Percentiles rank a stretch among this genome's conserved stretches.
Conservation (phyloP, 768 basidiomycete species). For the Postia placenta region DNA sequence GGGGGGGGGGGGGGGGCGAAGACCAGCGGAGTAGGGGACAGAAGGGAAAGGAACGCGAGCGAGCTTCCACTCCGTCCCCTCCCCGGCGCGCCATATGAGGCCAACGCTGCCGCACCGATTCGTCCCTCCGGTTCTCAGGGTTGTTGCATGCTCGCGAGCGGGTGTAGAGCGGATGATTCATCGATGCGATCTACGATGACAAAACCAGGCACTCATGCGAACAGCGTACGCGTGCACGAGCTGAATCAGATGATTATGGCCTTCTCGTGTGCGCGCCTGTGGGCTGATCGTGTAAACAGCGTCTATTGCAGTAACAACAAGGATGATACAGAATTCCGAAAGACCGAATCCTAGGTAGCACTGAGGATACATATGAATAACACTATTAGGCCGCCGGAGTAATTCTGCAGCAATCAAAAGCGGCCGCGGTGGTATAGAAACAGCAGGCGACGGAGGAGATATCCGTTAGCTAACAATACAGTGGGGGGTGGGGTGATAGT, state of each 20-base stretch:
- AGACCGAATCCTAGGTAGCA: background rate
- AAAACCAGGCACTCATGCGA: background rate
- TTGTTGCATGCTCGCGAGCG: background rate
- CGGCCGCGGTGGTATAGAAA: background rate
- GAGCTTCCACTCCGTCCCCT: background rate
- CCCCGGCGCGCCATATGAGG: background rate
- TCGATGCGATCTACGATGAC: background rate
- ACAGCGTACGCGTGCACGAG: too few relatives aligned
- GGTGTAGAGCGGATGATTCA: background rate
- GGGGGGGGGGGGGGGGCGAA: too few relatives aligned
- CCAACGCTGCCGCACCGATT: background rate
- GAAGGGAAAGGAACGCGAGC: too few relatives aligned
- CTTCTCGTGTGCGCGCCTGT: too few relatives aligned
- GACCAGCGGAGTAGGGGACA: too few relatives aligned
- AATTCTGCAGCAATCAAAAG: background rate
- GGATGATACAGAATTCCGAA: too few relatives aligned
- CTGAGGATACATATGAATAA: slow-evolving; percentile 3
- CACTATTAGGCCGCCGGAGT: background rate
- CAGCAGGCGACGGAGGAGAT: slow-evolving; percentile 1
- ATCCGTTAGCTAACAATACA: slow-evolving; percentile 4
- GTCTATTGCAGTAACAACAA: too few relatives aligned
- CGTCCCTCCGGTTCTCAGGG: background rate
- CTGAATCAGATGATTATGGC: too few relatives aligned
- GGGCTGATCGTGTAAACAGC: too few relatives aligned
- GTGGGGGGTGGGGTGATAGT: background rate